Evolutionary conservation across 2,329 filamentous ascomycete species (phyloP).

Genomic region (Xylariaceae sp.): DNA sequence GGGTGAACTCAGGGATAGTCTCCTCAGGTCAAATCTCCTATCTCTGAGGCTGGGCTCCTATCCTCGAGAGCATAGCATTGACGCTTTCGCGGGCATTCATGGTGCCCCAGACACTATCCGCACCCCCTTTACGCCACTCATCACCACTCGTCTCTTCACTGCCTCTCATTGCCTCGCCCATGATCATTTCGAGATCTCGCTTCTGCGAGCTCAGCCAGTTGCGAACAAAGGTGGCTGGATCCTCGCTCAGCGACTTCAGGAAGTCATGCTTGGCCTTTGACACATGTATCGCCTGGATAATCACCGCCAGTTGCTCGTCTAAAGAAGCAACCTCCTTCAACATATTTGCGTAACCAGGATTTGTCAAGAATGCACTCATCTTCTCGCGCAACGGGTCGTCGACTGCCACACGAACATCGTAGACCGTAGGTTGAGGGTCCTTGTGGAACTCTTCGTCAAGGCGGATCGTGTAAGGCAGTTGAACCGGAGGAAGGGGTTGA

Average conservation of each 20-base stretch:
- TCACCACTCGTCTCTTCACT: conserved; percentile 53
- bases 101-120: conserved; percentile 53
- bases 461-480: conserved; percentile 87
- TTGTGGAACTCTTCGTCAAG: conserved; percentile 81
- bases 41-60: conserved; percentile 31
- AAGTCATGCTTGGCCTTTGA: conserved; percentile 91
- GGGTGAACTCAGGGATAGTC: not conserved
- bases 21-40: not conserved
- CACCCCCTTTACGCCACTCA: conserved; percentile 65
- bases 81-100: conserved; percentile 60
- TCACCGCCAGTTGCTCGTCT: conserved; percentile 80
- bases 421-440: conserved; percentile 73
- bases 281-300: conserved; percentile 77
- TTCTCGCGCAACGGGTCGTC: conserved; percentile 75
- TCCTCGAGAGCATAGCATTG: conserved; percentile 55
- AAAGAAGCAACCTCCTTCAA: conserved; percentile 72
- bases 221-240: conserved; percentile 79
- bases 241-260: conserved; percentile 70
- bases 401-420: conserved; percentile 81
- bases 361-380: conserved; percentile 62
- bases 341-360: conserved; percentile 65
- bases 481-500: conserved; percentile 72
- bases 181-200: conserved; percentile 80
- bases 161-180: conserved; percentile 72
- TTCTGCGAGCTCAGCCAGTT: conserved; percentile 91